Conservation (phyloP, 2,329 filamentous ascomycete species). For the Botrytis byssoidea region DNA sequence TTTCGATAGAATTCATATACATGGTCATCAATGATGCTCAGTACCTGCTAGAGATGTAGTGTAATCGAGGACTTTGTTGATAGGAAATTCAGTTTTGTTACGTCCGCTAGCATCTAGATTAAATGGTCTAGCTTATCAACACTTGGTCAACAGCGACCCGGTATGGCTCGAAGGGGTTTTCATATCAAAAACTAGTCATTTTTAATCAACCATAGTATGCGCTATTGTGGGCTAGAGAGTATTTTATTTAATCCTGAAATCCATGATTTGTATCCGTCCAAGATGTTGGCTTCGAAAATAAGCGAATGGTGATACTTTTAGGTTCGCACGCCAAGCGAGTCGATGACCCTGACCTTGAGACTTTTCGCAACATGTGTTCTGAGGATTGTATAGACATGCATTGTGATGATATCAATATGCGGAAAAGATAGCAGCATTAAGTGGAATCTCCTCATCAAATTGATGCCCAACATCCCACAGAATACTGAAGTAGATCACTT, state of each 20-base stretch:
- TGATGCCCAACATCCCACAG: not conserved
- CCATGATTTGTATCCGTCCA: not conserved
- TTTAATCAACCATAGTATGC: not conserved
- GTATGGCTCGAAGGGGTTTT: too few species aligned
- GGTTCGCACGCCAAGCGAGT: not conserved
- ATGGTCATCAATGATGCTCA: not conserved
- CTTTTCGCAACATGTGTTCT: not conserved
- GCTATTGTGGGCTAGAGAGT: too few species aligned
- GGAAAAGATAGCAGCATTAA: not conserved
- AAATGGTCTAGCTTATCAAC: not conserved
- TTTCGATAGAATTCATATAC: not conserved
- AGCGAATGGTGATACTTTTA: not conserved
- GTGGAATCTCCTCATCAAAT: not conserved
- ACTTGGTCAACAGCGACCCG: not conserved
- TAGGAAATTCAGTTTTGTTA: not conserved
- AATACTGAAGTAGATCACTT: not conserved
- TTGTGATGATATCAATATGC: not conserved
- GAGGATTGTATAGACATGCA: not conserved
- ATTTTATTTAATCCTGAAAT: not conserved
- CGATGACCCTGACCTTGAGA: not conserved
- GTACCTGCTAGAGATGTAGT: not conserved
- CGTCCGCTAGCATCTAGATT: not conserved
- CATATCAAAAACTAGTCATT: not conserved
- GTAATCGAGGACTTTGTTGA: not conserved
- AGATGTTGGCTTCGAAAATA: not conserved